Conservation (phyloP, 2,329 filamentous ascomycete genomes). For the Colletotrichum tofieldiae region DNA sequence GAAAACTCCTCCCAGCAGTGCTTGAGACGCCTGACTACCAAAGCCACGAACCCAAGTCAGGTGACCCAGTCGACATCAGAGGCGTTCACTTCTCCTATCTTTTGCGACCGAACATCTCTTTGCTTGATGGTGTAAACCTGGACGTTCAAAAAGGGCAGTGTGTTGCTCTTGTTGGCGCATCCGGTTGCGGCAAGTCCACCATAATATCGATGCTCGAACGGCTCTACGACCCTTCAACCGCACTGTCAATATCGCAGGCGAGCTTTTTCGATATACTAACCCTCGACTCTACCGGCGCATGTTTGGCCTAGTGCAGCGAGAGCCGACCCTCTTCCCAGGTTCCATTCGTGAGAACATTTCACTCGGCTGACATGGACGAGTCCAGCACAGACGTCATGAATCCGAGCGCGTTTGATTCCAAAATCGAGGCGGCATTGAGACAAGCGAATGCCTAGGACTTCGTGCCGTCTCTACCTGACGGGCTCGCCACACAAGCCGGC, state of each 20-base stretch:
- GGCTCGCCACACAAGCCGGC: conserved; percentile 75
- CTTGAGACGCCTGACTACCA: background rate
- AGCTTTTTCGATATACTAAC: conserved; percentile 49
- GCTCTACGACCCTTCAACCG: conserved; percentile 52
- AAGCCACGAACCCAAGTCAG: background rate
- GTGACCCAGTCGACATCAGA: background rate
- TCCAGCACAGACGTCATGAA: background rate
- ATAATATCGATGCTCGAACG: conserved; percentile 67
- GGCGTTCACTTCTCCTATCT: background rate
- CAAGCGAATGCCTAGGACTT: conserved; percentile 72
- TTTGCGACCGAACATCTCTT: background rate
- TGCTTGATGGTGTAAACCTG: background rate
- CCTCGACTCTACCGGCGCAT: conserved; percentile 6
- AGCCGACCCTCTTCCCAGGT: conserved; percentile 49
- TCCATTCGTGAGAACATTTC: conserved; percentile 71
- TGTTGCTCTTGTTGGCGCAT: conserved; percentile 68
- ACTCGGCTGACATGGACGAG: conserved; percentile 55
- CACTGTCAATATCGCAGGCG: background rate
- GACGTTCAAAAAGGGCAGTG: conserved; percentile 59
- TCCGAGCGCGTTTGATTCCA: conserved; percentile 49
- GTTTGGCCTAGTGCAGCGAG: conserved; percentile 32
- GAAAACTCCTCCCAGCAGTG: background rate
- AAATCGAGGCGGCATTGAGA: conserved; percentile 66
- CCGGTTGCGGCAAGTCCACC: conserved; percentile 73
- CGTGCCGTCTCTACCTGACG: conserved; percentile 66